phyloP scores from a whole-genome alignment of 2,329 filamentous ascomycete genomes.

The Colletotrichum sp. region DNA sequence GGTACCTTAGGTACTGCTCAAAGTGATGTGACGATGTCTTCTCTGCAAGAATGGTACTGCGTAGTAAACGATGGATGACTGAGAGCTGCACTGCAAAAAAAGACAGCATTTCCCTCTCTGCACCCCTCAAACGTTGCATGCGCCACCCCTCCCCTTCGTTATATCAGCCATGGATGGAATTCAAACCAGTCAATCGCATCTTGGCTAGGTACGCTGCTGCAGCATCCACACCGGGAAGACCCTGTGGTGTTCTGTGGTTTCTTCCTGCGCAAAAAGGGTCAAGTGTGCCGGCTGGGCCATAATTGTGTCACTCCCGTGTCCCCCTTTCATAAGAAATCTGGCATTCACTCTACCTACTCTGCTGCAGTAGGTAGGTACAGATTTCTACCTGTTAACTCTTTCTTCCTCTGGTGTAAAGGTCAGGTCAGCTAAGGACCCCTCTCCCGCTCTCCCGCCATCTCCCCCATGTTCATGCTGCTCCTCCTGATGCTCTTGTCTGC shows the following conservation, averaged over 20 bases:
- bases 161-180: neutral
- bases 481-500: neutral
- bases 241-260: neutral
- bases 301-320: constrained; percentile 20
- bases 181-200: constrained; percentile 10
- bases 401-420: neutral
- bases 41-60: neutral
- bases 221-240: neutral
- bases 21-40: neutral
- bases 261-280: neutral
- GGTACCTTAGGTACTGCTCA: neutral
- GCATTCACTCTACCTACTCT: neutral
- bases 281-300: constrained; percentile 9
- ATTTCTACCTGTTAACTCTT: neutral
- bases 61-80: neutral
- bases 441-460: neutral
- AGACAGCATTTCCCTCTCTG: neutral
- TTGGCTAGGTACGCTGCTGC: neutral
- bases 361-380: neutral
- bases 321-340: constrained; percentile 20
- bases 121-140: neutral
- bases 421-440: neutral
- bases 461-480: constrained; percentile 1
- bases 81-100: neutral
- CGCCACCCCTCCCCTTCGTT: neutral